A percentile compares a stretch with the other conserved stretches of the same genome.
phyloP scores from a whole-genome alignment of 2,329 filamentous ascomycete genomes.

The Alternaria triticina region DNA sequence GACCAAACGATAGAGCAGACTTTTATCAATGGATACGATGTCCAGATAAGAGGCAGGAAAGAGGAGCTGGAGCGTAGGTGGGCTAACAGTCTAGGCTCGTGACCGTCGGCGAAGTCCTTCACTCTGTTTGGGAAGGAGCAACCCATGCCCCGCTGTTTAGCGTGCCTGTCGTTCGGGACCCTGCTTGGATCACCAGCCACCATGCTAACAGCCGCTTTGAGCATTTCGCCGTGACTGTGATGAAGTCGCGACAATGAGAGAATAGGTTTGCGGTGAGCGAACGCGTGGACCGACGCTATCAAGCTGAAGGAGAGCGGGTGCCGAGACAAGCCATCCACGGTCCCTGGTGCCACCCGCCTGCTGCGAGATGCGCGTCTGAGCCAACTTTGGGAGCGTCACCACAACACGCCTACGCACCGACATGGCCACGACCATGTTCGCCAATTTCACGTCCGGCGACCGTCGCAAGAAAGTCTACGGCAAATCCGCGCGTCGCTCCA shows the following conservation, averaged over 20 bases:
- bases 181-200: constrained; percentile 24
- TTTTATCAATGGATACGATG: constrained; percentile 18
- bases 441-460: constrained; percentile 37
- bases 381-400: constrained; percentile 7
- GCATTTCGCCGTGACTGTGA: constrained; percentile 14
- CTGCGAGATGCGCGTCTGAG: constrained; percentile 31
- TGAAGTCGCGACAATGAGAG: background rate
- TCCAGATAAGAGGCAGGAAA: constrained; percentile 27
- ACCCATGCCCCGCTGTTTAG: constrained; percentile 32
- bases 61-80: constrained; percentile 20
- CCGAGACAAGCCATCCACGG: background rate
- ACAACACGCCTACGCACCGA: constrained; percentile 15
- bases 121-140: constrained; percentile 23
- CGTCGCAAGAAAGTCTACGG: constrained; percentile 50
- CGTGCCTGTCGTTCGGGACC: constrained; percentile 18
- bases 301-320: constrained; percentile 1
- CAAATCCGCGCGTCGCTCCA: constrained; percentile 38
- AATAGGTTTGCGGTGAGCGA: background rate
- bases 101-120: constrained; percentile 44
- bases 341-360: background rate
- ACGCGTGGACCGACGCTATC: constrained; percentile 5
- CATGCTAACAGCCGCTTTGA: constrained; percentile 8
- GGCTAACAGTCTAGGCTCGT: constrained; percentile 38
- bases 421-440: constrained; percentile 37
- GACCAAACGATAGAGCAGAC: constrained; percentile 14